Evolutionary conservation across 208 protist genomes (phyloP), one percentile per base, ranked within the genome.

Genomic region (Leptomonas seymouri): DNA sequence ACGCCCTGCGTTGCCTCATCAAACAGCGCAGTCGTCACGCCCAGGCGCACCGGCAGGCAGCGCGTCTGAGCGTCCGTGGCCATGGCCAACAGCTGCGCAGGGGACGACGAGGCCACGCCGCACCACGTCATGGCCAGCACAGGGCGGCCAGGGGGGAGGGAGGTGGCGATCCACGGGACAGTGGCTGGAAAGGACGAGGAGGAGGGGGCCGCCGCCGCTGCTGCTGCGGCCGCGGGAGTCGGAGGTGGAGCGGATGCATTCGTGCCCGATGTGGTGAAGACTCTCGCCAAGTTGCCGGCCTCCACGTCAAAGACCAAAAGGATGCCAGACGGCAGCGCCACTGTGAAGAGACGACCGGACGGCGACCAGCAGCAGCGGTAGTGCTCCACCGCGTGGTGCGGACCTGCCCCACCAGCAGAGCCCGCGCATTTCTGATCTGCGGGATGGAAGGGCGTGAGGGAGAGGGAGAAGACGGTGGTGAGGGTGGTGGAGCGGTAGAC

Each of bases 401-500:
- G 27, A 3, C 30, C 6, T 7, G 48, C 15, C 25, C 28, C 42
- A 41, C 14, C 16, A 20, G 31, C 15, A 36, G 16, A 15, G 7
- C 11, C 18, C 27, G 34, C 49, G 44, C 25, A 16, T 21, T 39
- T 42, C 4, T 53, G 41, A n/a, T 72, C 49, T 11, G 42, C 15
- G 0, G 60, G 25, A 16, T 57, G 51, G 44, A 79, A 61, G 14
- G 57, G 27, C 20, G 72, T 51, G 12, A 95, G 78, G 0, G 80
- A n/a, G n/a, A 89, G 71, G 34, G 68, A 79, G 25, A 76, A 81
- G 18, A 95, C 78, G 0, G 80, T 80, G 23, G 87, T 91, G 28
- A 93, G 75, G 8, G 85, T 92, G 25, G 90, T 92, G 41, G 87
- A 87, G 67, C 90, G 90, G 63, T 91, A 95, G 25, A 95, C 78